phyloP scores from a whole-genome alignment of 306 rosid genomes.

The Fragaria iinumae region DNA sequence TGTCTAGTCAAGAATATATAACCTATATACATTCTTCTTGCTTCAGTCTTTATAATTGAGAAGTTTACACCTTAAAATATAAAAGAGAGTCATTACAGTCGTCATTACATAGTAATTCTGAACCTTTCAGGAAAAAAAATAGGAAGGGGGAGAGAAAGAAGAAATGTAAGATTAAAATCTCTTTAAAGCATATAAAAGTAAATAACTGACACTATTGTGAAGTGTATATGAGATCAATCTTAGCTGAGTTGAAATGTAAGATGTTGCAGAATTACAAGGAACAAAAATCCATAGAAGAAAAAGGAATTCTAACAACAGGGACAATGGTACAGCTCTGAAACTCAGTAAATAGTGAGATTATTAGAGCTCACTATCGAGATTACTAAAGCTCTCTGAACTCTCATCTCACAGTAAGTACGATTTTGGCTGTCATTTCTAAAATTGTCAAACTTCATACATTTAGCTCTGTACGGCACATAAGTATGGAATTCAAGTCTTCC shows the following conservation, averaged over 20 bases:
- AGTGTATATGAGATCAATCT: neutral
- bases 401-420: neutral
- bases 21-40: constrained; percentile 15
- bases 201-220: neutral
- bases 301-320: constrained; percentile 9
- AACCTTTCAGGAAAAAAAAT: neutral
- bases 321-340: neutral
- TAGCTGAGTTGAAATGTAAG: neutral
- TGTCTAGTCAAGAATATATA: constrained; percentile 6
- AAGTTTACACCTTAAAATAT: neutral
- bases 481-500: neutral
- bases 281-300: neutral
- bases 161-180: neutral
- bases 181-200: neutral
- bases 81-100: neutral
- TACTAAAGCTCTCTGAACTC: neutral
- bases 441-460: neutral
- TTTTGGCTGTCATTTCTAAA: neutral
- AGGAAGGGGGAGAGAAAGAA: neutral
- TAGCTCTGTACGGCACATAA: neutral
- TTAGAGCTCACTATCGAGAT: neutral
- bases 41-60: constrained; percentile 19
- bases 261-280: neutral
- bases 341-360: neutral
- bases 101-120: neutral